phyloP scores from a whole-genome alignment of 2,329 filamentous ascomycete species.

The Chaetomiaceae sp. region DNA sequence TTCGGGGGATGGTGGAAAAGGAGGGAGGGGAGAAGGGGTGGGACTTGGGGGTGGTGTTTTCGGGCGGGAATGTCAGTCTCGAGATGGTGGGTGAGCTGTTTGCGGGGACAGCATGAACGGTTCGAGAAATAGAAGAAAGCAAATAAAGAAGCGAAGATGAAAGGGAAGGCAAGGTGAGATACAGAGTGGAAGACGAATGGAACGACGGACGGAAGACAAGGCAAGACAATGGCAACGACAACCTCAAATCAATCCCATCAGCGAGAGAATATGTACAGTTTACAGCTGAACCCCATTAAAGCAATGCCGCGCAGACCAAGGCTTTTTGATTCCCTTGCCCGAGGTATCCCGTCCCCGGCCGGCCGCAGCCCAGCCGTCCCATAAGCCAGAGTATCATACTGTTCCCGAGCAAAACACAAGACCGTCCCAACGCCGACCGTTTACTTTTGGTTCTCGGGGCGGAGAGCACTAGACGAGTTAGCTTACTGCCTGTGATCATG shows the following conservation, averaged over 20 bases:
- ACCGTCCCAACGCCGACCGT: conserved; percentile 16
- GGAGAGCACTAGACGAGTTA: conserved; percentile 56
- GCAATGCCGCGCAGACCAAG: conserved; percentile 19
- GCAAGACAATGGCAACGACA: neutral
- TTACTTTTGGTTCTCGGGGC: conserved; percentile 83
- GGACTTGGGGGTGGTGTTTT: conserved; percentile 60
- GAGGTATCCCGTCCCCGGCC: conserved; percentile 22
- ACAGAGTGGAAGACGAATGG: neutral
- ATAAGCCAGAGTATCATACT: conserved; percentile 21
- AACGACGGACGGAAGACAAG: neutral
- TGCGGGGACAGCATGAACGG: conserved; percentile 13
- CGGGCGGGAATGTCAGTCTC: conserved; percentile 56
- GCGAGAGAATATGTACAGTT: conserved; percentile 23
- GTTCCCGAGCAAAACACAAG: conserved; percentile 19
- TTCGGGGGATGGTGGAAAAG: conserved; percentile 62
- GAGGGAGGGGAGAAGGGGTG: conserved; percentile 71
- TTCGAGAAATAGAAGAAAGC: neutral
- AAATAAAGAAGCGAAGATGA: neutral
- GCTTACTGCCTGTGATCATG: neutral
- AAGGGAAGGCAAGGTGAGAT: neutral
- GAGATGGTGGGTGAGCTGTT: conserved; percentile 52
- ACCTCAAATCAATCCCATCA: conserved; percentile 14
- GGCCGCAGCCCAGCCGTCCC: conserved; percentile 13
- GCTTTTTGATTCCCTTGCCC: conserved; percentile 21
- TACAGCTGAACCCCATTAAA: conserved; percentile 17